Base-by-base conservation (phyloP, 2,329 filamentous ascomycete genomes). In the Hypoxylon sp. region DNA sequence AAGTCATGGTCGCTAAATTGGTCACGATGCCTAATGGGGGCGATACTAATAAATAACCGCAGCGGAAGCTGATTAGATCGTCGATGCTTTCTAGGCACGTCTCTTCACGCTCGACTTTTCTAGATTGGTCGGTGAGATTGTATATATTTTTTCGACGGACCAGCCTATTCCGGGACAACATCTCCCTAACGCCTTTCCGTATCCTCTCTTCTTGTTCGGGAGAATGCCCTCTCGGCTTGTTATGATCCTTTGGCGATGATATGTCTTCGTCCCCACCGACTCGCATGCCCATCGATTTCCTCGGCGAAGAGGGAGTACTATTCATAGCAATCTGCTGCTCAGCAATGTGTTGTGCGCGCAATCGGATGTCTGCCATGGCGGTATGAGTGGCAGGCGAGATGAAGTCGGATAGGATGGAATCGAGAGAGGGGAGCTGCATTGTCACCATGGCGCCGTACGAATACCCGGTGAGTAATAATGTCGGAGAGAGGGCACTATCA, bases 391-490 rank as follows among this genome's bases (percentile, higher is more conserved):
- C 71, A 0, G 88, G 86, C 0, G 81, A 78, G 6, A 81, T 76
- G 72, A 96, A 94, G 0, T 86, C 80, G 1, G 84, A 78, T 24
- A 93, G 80, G 29, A 97, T 87, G 0, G 84, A 79, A 10, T 83
- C 78, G 37, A 91, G 80, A 0, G 89, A 84, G 0, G 94, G 93
- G 0, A 97, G 85, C 63, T 91, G 89, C 0, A 87, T 89, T 1
- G 93, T 90, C 42, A 98, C 88, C 76, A 97, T 87, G 3, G 94
- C 93, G 47, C 96, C 96, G 78, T 98, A 98, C 0, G 94, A 97
- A 78, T 98, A 98, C 11, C 94, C 94, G 1, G 87, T 91, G 4
- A 97, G 74, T 2, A 90, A 76, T 52, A 84, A 61, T 2, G 79
- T 81, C 1, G 71, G 73, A 2, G 61, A 37, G 33, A 71, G 13